phyloP scores from a whole-genome alignment of 306 rosid species.

The Malus orientalis region DNA sequence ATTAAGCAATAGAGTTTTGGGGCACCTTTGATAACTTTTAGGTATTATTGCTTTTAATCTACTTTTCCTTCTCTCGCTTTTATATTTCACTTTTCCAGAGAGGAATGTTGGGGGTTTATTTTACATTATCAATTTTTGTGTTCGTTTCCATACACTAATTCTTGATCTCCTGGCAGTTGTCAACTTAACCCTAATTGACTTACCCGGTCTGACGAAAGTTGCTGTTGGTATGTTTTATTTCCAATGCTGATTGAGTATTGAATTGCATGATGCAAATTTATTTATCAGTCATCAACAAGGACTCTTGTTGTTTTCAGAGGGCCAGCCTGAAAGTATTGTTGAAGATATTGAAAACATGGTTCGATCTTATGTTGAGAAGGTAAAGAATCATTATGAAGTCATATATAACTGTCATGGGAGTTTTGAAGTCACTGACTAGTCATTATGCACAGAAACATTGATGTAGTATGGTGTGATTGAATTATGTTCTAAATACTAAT shows the following conservation, averaged over 20 bases:
- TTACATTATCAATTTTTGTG: not conserved
- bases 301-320: conserved; percentile 45
- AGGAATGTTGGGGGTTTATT: not conserved
- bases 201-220: conserved; percentile 95
- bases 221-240: conserved; percentile 66
- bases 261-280: not conserved
- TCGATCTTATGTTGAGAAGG: conserved; percentile 81
- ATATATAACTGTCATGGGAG: not conserved
- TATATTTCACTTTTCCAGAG: not conserved
- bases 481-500: not conserved
- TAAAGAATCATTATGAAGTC: conserved; percentile 10
- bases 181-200: conserved; percentile 87
- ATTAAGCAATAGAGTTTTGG: not conserved
- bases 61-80: not conserved
- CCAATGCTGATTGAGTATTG: not conserved
- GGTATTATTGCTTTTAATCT: not conserved
- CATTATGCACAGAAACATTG: not conserved
- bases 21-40: not conserved
- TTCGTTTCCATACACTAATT: not conserved
- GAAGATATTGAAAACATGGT: conserved; percentile 91
- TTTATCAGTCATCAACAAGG: conserved; percentile 3
- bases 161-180: conserved; percentile 60
- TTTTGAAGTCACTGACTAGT: not conserved
- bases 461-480: not conserved
- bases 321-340: conserved; percentile 89